phyloP scores from a whole-genome alignment of 2,329 filamentous ascomycete species.

The Colletotrichum brevisporum region DNA sequence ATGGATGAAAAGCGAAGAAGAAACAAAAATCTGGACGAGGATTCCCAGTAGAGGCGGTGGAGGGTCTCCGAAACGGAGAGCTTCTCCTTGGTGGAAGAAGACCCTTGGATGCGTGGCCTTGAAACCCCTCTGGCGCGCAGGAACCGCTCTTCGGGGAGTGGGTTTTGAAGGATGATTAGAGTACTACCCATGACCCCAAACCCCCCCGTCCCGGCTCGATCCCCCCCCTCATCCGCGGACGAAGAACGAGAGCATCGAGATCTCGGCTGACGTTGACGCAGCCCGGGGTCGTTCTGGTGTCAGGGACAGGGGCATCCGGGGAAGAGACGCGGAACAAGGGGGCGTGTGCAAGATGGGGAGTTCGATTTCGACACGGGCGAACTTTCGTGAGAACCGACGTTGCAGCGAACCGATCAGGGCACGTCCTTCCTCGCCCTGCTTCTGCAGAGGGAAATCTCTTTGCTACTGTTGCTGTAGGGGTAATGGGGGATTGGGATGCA shows the following conservation, averaged over 20 bases:
- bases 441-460: not conserved
- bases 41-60: not conserved
- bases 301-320: constrained; percentile 11
- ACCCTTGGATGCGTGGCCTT: constrained; percentile 30
- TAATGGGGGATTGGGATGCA: constrained; percentile 1
- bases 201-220: not conserved
- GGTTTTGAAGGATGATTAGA: constrained; percentile 19
- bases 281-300: not conserved
- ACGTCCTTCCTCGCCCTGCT: not conserved
- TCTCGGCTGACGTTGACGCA: not conserved
- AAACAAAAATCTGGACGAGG: not conserved
- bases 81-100: not conserved
- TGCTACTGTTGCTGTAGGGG: not conserved
- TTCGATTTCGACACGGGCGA: too few species aligned
- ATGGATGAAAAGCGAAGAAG: constrained; percentile 4
- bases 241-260: not conserved
- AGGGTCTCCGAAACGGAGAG: not conserved
- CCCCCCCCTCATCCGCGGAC: not conserved
- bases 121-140: not conserved
- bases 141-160: constrained; percentile 2
- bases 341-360: not conserved
- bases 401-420: not conserved
- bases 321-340: constrained; percentile 21
- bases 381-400: not conserved
- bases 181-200: not conserved